Conservation (phyloP, 257 asterid species). For the Jacaranda copaia region DNA sequence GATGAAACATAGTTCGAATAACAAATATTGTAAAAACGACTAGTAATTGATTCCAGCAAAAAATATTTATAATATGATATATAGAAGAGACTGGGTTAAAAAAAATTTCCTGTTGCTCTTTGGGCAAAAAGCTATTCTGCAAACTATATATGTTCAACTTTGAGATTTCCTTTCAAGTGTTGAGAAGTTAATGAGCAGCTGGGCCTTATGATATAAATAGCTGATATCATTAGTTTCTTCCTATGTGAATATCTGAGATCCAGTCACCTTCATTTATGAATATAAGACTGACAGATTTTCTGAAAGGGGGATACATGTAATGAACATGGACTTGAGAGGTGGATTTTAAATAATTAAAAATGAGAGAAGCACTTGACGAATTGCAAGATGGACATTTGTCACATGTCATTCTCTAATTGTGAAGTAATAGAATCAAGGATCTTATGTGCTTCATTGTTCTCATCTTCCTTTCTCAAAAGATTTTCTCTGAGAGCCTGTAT, state of each 20-base stretch:
- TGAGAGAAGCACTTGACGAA: not conserved
- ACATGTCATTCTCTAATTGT: not conserved
- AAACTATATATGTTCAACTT: too few species aligned
- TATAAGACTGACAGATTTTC: not conserved
- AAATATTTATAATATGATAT: too few species aligned
- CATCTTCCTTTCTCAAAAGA: not conserved
- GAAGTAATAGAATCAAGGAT: not conserved
- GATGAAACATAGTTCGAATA: too few species aligned
- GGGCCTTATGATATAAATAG: not conserved
- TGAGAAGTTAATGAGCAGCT: slow-evolving; percentile 1
- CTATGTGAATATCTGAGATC: not conserved
- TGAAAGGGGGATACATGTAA: not conserved
- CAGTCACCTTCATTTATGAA: not conserved
- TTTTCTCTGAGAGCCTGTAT: not conserved
- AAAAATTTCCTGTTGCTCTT: too few species aligned
- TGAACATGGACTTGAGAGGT: not conserved
- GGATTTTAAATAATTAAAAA: too few species aligned
- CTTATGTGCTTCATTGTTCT: not conserved
- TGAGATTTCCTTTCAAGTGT: too few species aligned
- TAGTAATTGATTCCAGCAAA: too few species aligned
- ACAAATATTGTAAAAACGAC: too few species aligned
- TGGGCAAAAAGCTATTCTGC: too few species aligned
- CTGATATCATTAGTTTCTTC: not conserved
- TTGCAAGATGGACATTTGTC: too few species aligned
- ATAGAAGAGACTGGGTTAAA: too few species aligned